phyloP scores from a whole-genome alignment of 2,329 filamentous ascomycete species.

The Myriangium duriaei region DNA sequence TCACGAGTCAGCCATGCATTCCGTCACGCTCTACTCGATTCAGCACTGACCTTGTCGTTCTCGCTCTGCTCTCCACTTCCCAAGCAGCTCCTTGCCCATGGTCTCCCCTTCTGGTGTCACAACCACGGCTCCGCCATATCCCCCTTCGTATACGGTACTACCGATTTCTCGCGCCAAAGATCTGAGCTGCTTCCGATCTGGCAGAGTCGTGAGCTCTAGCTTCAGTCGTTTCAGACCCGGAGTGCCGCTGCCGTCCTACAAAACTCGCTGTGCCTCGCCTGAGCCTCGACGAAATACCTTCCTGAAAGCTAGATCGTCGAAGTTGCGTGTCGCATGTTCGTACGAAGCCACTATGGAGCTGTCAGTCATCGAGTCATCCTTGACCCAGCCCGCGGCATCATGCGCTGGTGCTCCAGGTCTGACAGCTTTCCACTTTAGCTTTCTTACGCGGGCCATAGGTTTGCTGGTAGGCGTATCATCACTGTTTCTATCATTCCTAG shows the following conservation, averaged over 20 bases:
- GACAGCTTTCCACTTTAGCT: not conserved
- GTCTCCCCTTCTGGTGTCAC: not conserved
- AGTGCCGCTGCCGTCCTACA: constrained; percentile 2
- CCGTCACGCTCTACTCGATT: not conserved
- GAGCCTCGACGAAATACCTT: not conserved
- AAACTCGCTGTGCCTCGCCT: not conserved
- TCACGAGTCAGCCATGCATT: constrained; percentile 2
- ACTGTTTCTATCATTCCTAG: no score
- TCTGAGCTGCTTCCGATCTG: not conserved
- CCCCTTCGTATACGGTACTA: not conserved
- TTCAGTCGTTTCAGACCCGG: not conserved
- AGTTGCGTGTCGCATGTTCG: not conserved
- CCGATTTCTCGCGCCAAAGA: not conserved
- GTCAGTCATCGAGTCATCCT: constrained; percentile 4
- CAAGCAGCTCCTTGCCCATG: not conserved
- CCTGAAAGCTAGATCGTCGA: not conserved
- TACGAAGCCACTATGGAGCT: not conserved
- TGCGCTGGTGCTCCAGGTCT: not conserved
- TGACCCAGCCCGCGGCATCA: not conserved
- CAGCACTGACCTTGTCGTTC: constrained; percentile 1
- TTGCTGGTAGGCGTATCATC: not conserved
- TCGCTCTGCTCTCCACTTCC: not conserved
- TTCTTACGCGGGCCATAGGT: not conserved
- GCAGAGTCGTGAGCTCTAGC: not conserved
- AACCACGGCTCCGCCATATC: constrained; percentile 1